Conservation (phyloP, 768 basidiomycete genomes). For the Mycena albidolilacea region DNA sequence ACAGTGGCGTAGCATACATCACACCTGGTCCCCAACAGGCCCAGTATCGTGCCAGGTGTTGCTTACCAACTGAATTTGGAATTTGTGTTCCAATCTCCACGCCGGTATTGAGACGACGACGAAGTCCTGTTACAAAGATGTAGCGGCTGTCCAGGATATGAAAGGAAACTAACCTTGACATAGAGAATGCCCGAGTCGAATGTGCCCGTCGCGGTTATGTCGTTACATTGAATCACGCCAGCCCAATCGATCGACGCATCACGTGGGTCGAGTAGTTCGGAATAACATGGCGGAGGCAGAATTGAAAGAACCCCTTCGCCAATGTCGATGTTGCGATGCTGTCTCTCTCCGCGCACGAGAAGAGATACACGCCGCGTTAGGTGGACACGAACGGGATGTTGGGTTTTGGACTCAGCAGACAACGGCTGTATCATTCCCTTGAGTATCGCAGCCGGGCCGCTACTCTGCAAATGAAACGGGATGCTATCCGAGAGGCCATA, state of each 20-base stretch:
- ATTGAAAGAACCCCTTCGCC: constrained; percentile 23
- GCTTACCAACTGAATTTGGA: constrained; percentile 25
- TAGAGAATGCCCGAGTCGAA: constrained; percentile 22
- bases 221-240: constrained; percentile 19
- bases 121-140: constrained; percentile 18
- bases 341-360: constrained; percentile 18
- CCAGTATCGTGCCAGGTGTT: constrained; percentile 31
- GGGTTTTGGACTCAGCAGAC: neutral
- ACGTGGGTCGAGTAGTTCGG: neutral
- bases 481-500: constrained; percentile 58
- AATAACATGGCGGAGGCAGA: constrained; percentile 25
- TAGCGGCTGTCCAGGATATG: neutral
- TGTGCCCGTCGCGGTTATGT: constrained; percentile 2
- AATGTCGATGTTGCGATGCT: neutral
- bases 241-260: constrained; percentile 25
- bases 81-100: constrained; percentile 27
- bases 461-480: constrained; percentile 61
- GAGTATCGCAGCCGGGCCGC: constrained; percentile 51
- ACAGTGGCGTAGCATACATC: neutral
- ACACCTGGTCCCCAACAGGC: constrained; percentile 13
- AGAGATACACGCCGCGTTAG: constrained; percentile 21
- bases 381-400: constrained; percentile 17
- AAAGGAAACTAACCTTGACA: constrained; percentile 13
- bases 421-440: constrained; percentile 43
- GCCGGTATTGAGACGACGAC: constrained; percentile 33